Conservation (phyloP, 805 yeast species). For the Cyberlindnera americana region DNA sequence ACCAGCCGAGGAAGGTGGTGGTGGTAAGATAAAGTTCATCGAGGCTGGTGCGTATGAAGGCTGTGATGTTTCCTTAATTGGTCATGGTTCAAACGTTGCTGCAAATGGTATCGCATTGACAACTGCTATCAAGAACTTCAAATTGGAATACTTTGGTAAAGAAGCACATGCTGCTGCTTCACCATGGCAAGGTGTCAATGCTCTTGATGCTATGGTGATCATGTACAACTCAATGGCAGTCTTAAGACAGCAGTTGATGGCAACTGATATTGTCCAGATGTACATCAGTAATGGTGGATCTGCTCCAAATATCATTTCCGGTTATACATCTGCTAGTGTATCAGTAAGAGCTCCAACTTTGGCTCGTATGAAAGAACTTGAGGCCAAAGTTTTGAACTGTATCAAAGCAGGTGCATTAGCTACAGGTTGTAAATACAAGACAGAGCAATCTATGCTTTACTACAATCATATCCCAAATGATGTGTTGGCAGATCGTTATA, state of each 20-base stretch:
- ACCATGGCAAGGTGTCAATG: conserved; percentile 15
- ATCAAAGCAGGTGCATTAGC: conserved; percentile 13
- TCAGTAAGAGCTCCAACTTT: conserved; percentile 12
- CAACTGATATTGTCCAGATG: conserved; percentile 10
- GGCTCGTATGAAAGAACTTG: conserved; percentile 10
- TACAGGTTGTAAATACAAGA: conserved; percentile 12
- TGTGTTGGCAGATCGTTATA: conserved; percentile 8
- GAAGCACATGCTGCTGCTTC: conserved; percentile 17
- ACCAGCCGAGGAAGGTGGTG: conserved; percentile 13
- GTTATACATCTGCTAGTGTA: conserved; percentile 8
- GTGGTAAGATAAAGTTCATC: conserved; percentile 12
- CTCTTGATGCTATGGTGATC: conserved; percentile 11
- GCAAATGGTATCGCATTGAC: neutral
- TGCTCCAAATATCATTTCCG: conserved; percentile 13
- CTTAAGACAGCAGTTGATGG: conserved; percentile 9
- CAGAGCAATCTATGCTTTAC: conserved; percentile 5
- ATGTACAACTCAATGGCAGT: conserved; percentile 8
- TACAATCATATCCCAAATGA: conserved; percentile 11
- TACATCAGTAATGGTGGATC: conserved; percentile 11
- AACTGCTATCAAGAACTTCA: conserved; percentile 9
- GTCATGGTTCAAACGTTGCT: neutral
- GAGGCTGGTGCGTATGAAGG: conserved; percentile 10
- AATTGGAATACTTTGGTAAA: conserved; percentile 10
- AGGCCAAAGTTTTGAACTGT: conserved; percentile 10
- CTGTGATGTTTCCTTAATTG: conserved; percentile 10